phyloP scores from a whole-genome alignment of 371 early-diverging fungal species.

The Fennellomyces sp. region DNA sequence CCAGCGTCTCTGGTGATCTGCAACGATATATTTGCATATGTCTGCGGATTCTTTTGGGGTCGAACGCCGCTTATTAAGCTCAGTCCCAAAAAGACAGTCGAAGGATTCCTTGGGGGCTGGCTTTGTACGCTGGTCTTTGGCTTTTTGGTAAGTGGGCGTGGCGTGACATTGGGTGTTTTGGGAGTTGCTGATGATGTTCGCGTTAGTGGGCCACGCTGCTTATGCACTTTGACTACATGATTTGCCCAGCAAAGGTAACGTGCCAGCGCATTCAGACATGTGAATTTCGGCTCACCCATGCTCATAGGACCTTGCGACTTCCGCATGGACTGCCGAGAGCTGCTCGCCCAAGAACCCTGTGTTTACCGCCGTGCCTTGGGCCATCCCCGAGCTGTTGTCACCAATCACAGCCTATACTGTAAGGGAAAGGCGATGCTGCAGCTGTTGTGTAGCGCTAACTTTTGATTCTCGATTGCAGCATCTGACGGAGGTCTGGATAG shows the following conservation, averaged over 20 bases:
- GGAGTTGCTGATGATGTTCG: neutral
- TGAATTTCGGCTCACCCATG: neutral
- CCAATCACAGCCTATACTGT: constrained; percentile 23
- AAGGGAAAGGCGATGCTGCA: constrained; percentile 10
- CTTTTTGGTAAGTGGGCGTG: constrained; percentile 59
- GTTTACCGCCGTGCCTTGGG: constrained; percentile 39
- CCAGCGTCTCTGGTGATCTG: constrained; percentile 92
- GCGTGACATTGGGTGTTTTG: neutral
- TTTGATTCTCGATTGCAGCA: constrained; percentile 24
- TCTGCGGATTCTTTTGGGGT: constrained; percentile 95
- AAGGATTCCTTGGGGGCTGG: constrained; percentile 97
- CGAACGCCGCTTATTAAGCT: constrained; percentile 91
- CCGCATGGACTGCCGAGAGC: constrained; percentile 45
- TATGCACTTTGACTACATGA: constrained; percentile 79
- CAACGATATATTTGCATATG: constrained; percentile 98
- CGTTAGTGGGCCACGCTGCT: constrained; percentile 42
- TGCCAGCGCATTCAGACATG: neutral
- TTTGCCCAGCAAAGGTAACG: constrained; percentile 78
- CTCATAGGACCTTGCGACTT: constrained; percentile 37
- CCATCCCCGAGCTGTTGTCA: constrained; percentile 18
- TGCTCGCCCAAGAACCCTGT: constrained; percentile 53
- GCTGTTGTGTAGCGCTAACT: constrained; percentile 5
- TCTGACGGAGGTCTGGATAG: constrained; percentile 53
- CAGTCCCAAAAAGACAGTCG: constrained; percentile 99
- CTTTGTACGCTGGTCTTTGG: constrained; percentile 88